A percentile compares a stretch with the other conserved stretches of the same genome.
These are phyloP conservation scores for Psilocybe subaeruginosa DNA, from an alignment of 768 basidiomycete species.

Conservation along the genomic window DNA sequence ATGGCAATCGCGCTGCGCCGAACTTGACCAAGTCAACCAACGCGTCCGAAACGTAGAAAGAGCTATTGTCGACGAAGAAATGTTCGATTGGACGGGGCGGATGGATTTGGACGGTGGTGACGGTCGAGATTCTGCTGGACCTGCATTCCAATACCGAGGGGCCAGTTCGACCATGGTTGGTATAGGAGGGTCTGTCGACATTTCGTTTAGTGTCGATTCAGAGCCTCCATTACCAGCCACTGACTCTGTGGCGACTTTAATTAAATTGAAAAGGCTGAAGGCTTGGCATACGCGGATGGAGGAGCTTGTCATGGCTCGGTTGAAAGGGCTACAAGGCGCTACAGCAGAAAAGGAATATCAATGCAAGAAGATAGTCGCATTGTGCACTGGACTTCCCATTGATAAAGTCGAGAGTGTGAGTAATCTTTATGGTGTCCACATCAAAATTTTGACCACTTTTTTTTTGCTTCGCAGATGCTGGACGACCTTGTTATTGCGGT, in stretches of 20 bases:
- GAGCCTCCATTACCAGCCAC: slow-evolving; percentile 72
- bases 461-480: slow-evolving; percentile 59
- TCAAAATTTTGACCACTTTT: background rate
- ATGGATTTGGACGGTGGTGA: slow-evolving; percentile 45
- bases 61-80: slow-evolving; percentile 76
- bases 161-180: slow-evolving; percentile 67
- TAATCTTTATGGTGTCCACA: slow-evolving; percentile 17
- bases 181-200: slow-evolving; percentile 65
- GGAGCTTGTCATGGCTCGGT: slow-evolving; percentile 67
- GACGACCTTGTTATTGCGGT: slow-evolving; percentile 85
- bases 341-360: slow-evolving; percentile 90
- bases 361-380: slow-evolving; percentile 88
- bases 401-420: slow-evolving; percentile 91
- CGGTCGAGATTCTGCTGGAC: slow-evolving; percentile 45
- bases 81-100: slow-evolving; percentile 90
- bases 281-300: slow-evolving; percentile 86
- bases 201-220: slow-evolving; percentile 64
- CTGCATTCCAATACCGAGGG: slow-evolving; percentile 76
- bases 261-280: slow-evolving; percentile 75
- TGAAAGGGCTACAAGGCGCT: slow-evolving; percentile 74
- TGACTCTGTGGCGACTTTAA: slow-evolving; percentile 62
- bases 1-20: slow-evolving; percentile 73
- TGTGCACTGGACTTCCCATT: slow-evolving; percentile 84
- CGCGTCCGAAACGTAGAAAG: slow-evolving; percentile 84
- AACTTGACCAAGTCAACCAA: slow-evolving; percentile 82